Conservation (phyloP, 257 asterid species). For the Ilex aquifolium region DNA sequence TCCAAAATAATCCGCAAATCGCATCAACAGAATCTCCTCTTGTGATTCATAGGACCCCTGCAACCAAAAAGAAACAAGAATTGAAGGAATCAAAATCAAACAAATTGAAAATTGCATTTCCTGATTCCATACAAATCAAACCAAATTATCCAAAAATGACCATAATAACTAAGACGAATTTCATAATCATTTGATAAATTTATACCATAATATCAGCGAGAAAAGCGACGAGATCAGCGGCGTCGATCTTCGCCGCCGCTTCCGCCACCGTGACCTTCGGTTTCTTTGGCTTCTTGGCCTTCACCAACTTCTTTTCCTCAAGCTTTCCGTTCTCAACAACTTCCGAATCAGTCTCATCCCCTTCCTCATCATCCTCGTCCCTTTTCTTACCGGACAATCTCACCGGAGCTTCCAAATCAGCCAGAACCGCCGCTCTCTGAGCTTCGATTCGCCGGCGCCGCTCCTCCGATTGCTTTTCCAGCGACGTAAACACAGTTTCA, state of each 20-base stretch:
- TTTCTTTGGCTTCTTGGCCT: conserved; percentile 63
- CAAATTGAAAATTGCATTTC: too few species aligned
- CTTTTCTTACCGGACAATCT: conserved; percentile 32
- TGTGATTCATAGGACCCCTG: conserved; percentile 77
- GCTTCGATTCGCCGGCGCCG: conserved; percentile 60
- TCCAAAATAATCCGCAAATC: conserved; percentile 91
- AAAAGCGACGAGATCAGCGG: conserved; percentile 52
- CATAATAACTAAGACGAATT: too few species aligned
- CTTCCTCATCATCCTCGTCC: conserved; percentile 23
- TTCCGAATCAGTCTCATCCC: conserved; percentile 31
- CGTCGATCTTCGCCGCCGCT: conserved; percentile 76
- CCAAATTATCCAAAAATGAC: neutral
- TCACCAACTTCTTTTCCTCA: conserved; percentile 57
- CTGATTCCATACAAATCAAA: neutral
- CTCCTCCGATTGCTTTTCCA: conserved; percentile 80
- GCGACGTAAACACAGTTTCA: conserved; percentile 38
- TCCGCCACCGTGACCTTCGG: conserved; percentile 66
- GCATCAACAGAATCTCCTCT: conserved; percentile 76
- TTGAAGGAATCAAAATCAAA: neutral
- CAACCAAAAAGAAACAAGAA: conserved; percentile 5
- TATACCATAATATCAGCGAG: conserved; percentile 55
- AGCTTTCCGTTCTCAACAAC: conserved; percentile 28
- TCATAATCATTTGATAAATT: too few species aligned
- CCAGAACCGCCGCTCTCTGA: conserved; percentile 47
- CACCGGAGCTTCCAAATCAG: conserved; percentile 34